Percentiles rank a stretch among this genome's conserved stretches.
phyloP scores from a whole-genome alignment of 1,284 basidiomycete species.

The Cutaneotrichosporon cutaneum region DNA sequence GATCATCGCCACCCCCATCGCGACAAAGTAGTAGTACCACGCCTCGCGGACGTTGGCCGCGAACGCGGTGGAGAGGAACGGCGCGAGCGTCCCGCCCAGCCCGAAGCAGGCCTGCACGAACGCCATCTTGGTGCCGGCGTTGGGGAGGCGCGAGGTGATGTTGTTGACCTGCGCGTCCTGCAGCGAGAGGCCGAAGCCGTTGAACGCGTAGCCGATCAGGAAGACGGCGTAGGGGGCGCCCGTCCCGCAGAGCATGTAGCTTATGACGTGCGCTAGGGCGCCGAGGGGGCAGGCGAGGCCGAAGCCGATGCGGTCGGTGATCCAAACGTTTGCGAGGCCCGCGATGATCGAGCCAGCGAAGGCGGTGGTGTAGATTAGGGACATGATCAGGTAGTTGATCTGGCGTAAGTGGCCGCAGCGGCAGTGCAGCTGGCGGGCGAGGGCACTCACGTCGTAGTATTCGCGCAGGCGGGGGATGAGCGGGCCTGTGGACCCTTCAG shows the following conservation, averaged over 20 bases:
- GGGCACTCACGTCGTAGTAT: conserved; percentile 23
- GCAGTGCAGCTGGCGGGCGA: too few species aligned
- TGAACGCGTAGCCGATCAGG: conserved; percentile 19
- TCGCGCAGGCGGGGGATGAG: conserved; percentile 24
- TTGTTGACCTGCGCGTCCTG: conserved; percentile 29
- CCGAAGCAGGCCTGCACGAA: conserved; percentile 47
- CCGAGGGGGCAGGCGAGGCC: conserved; percentile 56
- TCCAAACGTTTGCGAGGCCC: conserved; percentile 55
- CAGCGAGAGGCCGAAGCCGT: conserved; percentile 19
- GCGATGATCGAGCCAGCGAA: conserved; percentile 19
- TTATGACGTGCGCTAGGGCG: conserved; percentile 13
- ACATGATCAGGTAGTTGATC: conserved; percentile 27
- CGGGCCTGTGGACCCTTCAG: conserved; percentile 21
- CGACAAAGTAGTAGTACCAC: conserved; percentile 23
- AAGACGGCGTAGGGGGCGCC: conserved; percentile 21
- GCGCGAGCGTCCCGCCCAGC: conserved; percentile 61
- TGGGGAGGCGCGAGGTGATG: conserved; percentile 23
- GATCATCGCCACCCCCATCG: conserved; percentile 20
- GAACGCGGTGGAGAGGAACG: conserved; percentile 66
- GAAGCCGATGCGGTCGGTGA: conserved; percentile 62
- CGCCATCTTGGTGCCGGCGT: conserved; percentile 23
- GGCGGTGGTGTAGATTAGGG: conserved; percentile 16
- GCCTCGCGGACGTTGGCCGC: conserved; percentile 22
- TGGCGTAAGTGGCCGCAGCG: not conserved
- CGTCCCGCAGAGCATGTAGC: conserved; percentile 15